These are phyloP conservation scores for Backusella mclennaniae DNA, from an alignment of 192 early-diverging fungal species.

Conservation along the genomic window DNA sequence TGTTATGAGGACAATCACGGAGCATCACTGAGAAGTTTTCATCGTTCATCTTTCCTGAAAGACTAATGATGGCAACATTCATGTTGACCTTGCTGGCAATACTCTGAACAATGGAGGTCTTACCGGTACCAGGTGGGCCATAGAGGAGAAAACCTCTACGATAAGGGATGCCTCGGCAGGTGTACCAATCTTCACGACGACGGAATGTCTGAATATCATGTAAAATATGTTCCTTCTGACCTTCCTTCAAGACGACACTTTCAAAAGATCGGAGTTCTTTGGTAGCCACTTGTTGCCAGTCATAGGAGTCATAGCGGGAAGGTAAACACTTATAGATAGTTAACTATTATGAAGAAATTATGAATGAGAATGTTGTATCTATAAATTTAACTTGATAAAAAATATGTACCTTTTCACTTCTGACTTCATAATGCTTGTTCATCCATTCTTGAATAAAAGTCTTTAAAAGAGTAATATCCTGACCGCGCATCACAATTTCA, in stretches of 20 bases:
- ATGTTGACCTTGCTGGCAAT: slow-evolving; percentile 51
- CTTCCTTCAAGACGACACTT: slow-evolving; percentile 45
- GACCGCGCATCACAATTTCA: slow-evolving; percentile 3
- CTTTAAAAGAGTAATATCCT: neutral
- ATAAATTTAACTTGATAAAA: neutral
- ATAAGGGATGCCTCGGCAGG: slow-evolving; percentile 50
- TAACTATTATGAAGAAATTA: neutral
- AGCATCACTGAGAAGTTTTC: slow-evolving; percentile 41
- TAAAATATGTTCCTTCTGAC: slow-evolving; percentile 45
- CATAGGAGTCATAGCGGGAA: neutral
- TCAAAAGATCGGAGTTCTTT: slow-evolving; percentile 43
- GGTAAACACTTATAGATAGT: slow-evolving; percentile 11
- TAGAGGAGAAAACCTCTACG: slow-evolving; percentile 52
- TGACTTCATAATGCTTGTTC: slow-evolving; percentile 16
- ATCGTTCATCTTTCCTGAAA: slow-evolving; percentile 44
- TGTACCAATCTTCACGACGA: slow-evolving; percentile 44
- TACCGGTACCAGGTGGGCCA: slow-evolving; percentile 56
- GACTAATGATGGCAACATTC: slow-evolving; percentile 48
- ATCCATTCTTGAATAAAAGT: slow-evolving; percentile 29
- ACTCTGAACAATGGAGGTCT: slow-evolving; percentile 51
- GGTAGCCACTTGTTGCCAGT: slow-evolving; percentile 17
- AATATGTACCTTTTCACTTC: slow-evolving; percentile 21
- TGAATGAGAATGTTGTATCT: neutral
- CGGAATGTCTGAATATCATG: slow-evolving; percentile 46
- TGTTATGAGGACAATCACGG: slow-evolving; percentile 41